Evolutionary conservation across 2,329 filamentous ascomycete species (phyloP), one percentile per base, ranked within the genome.

Genomic region (Ophiobolus disseminans): DNA sequence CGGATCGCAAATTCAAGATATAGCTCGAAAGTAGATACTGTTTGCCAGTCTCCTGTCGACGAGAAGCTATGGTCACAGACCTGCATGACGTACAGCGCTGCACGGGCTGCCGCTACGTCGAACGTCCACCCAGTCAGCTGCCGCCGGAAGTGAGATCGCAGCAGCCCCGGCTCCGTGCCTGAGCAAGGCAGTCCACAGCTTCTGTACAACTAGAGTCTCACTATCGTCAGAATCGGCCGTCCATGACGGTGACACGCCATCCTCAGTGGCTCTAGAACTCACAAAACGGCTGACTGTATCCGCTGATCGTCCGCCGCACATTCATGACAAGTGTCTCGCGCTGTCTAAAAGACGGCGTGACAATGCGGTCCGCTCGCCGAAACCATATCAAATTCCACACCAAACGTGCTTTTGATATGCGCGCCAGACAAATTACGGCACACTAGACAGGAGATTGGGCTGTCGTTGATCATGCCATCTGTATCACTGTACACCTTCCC

Each of bases 31-130:
- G 34, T 16, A 23, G 34, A 46, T 46, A 22, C 17, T 19, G 7
- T 22, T 7, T 23, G 32, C 16, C 34, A 25, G 36, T 25, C 48
- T 49, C 50, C 50, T 30, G 42, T 36, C 40, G 25, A 30, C 42
- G 11, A 40, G 40, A 48, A 45, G 35, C 43, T 36, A 44, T 48
- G 17, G 34, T 39, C 34, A 14, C 11, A 30, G 34, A 34, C 40
- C 40, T 28, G 50, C 50, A 61, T 61, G 57, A 61, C 57, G 63
- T 55, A 63, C 57, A 53, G 53, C 48, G 51, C 50, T 50, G 53
- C 53, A 51, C 37, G 23, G 49, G 53, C 54, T 21, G 32, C 48
- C 26, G 37, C 41, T 48, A 36, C 34, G 44, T 32, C 43, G 28
- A 40, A 40, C 28, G 31, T 50, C 49, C 45, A 57, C 59, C n/a